These are phyloP conservation scores for Salmacisia buchloeana DNA, from an alignment of 1,284 basidiomycete genomes.

Conservation along the genomic window DNA sequence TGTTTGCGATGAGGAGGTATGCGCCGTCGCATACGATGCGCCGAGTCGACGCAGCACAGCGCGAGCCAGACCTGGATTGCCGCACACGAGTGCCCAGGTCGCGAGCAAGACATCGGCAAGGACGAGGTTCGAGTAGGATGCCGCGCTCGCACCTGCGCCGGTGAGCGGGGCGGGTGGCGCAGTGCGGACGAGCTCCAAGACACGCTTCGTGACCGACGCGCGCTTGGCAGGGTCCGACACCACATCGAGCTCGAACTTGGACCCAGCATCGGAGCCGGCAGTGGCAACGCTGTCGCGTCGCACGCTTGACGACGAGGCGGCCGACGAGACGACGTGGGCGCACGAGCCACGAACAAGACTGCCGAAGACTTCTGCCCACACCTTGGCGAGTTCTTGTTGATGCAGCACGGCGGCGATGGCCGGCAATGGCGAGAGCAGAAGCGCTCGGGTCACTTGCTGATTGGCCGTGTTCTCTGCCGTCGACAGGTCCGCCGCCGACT, in stretches of 20 bases:
- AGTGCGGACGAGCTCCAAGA: conserved; percentile 23
- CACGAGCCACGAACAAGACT: conserved; percentile 31
- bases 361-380: conserved; percentile 33
- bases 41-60: conserved; percentile 18
- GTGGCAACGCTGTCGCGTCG: neutral
- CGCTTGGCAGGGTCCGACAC: conserved; percentile 19
- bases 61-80: conserved; percentile 25
- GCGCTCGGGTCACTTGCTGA: neutral
- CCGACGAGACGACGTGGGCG: conserved; percentile 12
- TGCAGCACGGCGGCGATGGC: conserved; percentile 37
- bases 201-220: conserved; percentile 22
- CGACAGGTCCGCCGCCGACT: neutral
- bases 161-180: conserved; percentile 19
- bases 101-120: conserved; percentile 33
- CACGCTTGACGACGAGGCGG: neutral
- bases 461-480: neutral
- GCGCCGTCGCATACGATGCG: conserved; percentile 12
- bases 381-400: conserved; percentile 21
- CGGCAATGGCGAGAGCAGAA: conserved; percentile 24
- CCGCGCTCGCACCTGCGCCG: neutral
- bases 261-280: conserved; percentile 9
- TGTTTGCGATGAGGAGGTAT: conserved; percentile 10
- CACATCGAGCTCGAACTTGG: conserved; percentile 24
- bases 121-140: conserved; percentile 16
- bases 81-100: conserved; percentile 31